A percentile compares a stretch with the other conserved stretches of the same genome.
Evolutionary conservation across 169 alveolate species (phyloP).

Genomic region (Plasmodium adleri): DNA sequence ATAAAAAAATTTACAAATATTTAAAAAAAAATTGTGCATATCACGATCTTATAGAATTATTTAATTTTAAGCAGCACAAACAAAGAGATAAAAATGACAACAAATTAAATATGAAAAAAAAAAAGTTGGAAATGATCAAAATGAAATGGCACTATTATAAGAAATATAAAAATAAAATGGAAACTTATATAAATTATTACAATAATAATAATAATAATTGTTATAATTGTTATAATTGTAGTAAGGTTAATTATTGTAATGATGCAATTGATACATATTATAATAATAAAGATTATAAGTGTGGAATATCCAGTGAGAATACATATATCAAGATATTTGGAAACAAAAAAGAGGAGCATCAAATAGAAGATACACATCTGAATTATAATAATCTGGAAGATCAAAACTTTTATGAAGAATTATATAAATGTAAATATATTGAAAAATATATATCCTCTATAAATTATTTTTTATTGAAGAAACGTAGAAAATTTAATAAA

Average conservation of each 20-base stretch:
- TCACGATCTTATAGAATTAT: conserved; percentile 18
- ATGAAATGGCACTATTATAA: not conserved
- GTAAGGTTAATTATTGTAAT: too few species aligned
- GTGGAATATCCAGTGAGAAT: too few species aligned
- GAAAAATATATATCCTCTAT: conserved; percentile 5
- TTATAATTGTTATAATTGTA: too few species aligned
- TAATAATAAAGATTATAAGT: too few species aligned
- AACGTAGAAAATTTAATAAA: too few species aligned
- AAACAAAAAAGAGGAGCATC: too few species aligned
- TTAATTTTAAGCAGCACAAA: not conserved
- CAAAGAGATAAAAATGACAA: not conserved
- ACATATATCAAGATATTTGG: too few species aligned
- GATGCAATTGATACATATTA: too few species aligned
- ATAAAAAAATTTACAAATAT: not conserved
- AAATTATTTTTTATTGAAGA: not conserved
- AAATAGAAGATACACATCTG: too few species aligned
- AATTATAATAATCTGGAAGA: not conserved
- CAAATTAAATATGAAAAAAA: not conserved
- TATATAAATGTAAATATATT: not conserved
- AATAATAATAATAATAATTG: not conserved
- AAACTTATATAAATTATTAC: not conserved
- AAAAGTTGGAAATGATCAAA: too few species aligned
- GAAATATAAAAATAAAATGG: not conserved
- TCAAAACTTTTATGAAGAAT: not conserved
- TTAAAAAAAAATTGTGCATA: conserved; percentile 24